These are phyloP conservation scores for Corynespora cassiicola DNA, from an alignment of 2,329 filamentous ascomycete species.

Conservation along the genomic window DNA sequence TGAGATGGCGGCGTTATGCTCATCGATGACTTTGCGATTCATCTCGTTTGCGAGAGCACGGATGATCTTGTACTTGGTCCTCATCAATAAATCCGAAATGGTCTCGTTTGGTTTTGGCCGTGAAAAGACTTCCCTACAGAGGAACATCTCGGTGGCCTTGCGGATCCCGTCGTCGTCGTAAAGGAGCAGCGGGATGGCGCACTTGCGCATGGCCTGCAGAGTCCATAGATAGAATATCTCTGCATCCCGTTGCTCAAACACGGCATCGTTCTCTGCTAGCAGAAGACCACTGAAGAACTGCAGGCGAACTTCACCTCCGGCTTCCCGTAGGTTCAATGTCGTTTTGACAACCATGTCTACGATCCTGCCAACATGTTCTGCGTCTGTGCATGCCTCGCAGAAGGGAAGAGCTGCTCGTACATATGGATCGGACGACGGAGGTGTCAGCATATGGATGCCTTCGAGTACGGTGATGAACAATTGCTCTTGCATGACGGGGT, in stretches of 20 bases:
- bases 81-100: no score
- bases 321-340: constrained; percentile 20
- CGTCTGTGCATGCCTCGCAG: constrained; percentile 29
- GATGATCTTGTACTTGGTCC: constrained; percentile 26
- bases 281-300: constrained; percentile 34
- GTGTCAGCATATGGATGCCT: constrained; percentile 30
- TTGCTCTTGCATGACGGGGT: constrained; percentile 18
- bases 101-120: constrained; percentile 19
- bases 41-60: constrained; percentile 25
- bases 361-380: constrained; percentile 22
- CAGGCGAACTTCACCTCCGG: constrained; percentile 31
- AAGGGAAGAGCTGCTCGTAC: constrained; percentile 38
- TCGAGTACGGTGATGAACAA: constrained; percentile 35
- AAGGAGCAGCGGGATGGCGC: constrained; percentile 31
- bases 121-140: constrained; percentile 32
- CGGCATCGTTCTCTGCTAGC: constrained; percentile 24
- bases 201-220: constrained; percentile 23
- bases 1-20: constrained; percentile 27
- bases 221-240: constrained; percentile 29
- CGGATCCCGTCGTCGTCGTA: constrained; percentile 38
- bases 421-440: constrained; percentile 37
- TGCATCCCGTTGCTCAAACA: constrained; percentile 21
- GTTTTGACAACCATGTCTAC: constrained; percentile 28
- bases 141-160: constrained; percentile 20
- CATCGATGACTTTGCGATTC: constrained; percentile 27